phyloP scores from a whole-genome alignment of 208 protist genomes.

The Leishmania tarentolae region DNA sequence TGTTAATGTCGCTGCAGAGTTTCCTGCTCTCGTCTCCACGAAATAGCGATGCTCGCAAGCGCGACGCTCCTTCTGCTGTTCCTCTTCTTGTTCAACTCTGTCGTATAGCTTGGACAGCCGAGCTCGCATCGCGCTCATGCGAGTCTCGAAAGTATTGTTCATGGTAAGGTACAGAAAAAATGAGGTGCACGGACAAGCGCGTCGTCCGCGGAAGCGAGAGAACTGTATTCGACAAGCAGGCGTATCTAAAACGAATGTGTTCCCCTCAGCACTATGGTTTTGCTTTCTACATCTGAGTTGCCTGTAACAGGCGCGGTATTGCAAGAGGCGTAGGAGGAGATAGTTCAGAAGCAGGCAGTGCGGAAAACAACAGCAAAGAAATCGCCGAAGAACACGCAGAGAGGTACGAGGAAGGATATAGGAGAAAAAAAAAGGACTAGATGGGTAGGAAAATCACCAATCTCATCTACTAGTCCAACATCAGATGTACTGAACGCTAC shows the following conservation, averaged over 20 bases:
- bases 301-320: neutral
- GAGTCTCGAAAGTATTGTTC: constrained; percentile 13
- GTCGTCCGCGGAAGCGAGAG: neutral
- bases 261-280: neutral
- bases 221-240: neutral
- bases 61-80: neutral
- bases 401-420: neutral
- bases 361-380: neutral
- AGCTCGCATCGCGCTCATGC: constrained; percentile 27
- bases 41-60: constrained; percentile 18
- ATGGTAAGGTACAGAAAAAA: neutral
- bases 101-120: constrained; percentile 19
- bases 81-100: constrained; percentile 19
- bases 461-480: neutral
- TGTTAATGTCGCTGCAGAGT: neutral
- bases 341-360: neutral
- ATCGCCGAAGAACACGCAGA: neutral
- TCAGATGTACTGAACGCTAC: neutral
- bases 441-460: neutral
- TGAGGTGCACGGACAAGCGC: no score
- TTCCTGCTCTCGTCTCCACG: neutral
- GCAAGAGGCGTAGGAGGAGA: neutral
- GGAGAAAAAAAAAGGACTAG: neutral
- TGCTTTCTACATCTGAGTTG: neutral
- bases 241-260: neutral